phyloP scores from a whole-genome alignment of 2,329 filamentous ascomycete genomes.

The Trichoderma sp. region DNA sequence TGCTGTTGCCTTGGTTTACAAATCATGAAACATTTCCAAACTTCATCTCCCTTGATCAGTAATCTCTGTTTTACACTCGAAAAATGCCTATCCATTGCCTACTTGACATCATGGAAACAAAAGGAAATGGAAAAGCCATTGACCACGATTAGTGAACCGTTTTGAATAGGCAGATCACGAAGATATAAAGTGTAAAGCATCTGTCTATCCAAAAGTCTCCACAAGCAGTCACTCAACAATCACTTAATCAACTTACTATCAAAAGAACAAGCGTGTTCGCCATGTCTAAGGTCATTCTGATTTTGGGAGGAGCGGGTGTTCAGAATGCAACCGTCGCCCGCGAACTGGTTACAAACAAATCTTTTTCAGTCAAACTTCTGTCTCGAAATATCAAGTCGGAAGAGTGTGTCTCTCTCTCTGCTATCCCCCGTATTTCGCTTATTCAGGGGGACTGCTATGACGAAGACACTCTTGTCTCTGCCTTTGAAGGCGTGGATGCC shows the following conservation, averaged over 20 bases:
- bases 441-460: conserved; percentile 28
- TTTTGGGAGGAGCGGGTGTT: conserved; percentile 19
- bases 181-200: neutral
- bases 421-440: conserved; percentile 18
- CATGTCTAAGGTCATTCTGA: conserved; percentile 20
- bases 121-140: neutral
- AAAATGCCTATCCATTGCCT: neutral
- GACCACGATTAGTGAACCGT: neutral
- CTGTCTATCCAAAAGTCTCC: neutral
- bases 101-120: neutral
- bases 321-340: conserved; percentile 13
- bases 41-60: neutral
- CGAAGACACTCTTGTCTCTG: conserved; percentile 19
- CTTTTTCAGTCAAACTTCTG: neutral
- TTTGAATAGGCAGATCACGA: neutral
- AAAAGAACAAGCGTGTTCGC: neutral
- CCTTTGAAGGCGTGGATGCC: conserved; percentile 25
- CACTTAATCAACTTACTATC: neutral
- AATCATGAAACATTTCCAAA: neutral
- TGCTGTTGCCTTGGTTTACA: neutral
- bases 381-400: conserved; percentile 5
- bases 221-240: neutral
- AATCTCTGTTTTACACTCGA: neutral
- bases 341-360: neutral
- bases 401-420: conserved; percentile 5